A percentile compares a stretch with the other conserved stretches of the same genome.
Evolutionary conservation across 2,329 filamentous ascomycete species (phyloP).

Genomic region (Exophiala sp.): DNA sequence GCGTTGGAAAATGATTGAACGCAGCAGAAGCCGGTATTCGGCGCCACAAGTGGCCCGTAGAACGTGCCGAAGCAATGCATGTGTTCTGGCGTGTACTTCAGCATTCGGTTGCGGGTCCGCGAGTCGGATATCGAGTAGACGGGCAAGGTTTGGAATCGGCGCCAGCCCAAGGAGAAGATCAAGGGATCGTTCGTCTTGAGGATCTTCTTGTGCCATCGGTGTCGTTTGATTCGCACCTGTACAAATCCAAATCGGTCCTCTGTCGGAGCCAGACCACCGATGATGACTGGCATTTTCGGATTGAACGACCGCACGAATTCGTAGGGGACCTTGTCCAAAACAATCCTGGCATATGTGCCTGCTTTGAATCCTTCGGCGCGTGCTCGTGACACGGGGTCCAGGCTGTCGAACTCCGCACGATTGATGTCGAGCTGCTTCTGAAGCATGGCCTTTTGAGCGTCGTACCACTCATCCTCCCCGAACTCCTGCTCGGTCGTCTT

Average conservation of each 20-base stretch:
- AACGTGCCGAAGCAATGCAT: conserved; percentile 98
- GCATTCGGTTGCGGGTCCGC: conserved; percentile 88
- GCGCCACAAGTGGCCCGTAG: conserved; percentile 89
- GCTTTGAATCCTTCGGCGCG: conserved; percentile 86
- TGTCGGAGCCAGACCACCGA: conserved; percentile 86
- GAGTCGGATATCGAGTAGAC: conserved; percentile 95
- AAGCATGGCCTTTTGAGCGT: conserved; percentile 86
- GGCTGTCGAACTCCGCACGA: conserved; percentile 78
- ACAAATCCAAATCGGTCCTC: conserved; percentile 95
- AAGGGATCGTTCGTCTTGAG: conserved; percentile 96
- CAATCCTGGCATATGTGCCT: conserved; percentile 86
- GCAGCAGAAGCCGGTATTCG: conserved; percentile 91
- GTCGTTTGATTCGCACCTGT: conserved; percentile 92
- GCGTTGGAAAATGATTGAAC: conserved; percentile 82
- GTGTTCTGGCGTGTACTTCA: conserved; percentile 98
- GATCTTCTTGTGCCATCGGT: conserved; percentile 99
- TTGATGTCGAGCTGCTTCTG: conserved; percentile 98
- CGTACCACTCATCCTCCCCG: conserved; percentile 98
- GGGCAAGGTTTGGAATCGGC: conserved; percentile 85
- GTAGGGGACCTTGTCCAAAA: conserved; percentile 80
- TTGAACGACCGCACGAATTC: conserved; percentile 84
- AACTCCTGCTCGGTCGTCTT: conserved; percentile 72
- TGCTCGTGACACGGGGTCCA: conserved; percentile 76
- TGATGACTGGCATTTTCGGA: conserved; percentile 72
- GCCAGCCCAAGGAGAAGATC: conserved; percentile 94